Conservation (phyloP, 768 basidiomycete genomes). For the Pleurotus cornucopiae region DNA sequence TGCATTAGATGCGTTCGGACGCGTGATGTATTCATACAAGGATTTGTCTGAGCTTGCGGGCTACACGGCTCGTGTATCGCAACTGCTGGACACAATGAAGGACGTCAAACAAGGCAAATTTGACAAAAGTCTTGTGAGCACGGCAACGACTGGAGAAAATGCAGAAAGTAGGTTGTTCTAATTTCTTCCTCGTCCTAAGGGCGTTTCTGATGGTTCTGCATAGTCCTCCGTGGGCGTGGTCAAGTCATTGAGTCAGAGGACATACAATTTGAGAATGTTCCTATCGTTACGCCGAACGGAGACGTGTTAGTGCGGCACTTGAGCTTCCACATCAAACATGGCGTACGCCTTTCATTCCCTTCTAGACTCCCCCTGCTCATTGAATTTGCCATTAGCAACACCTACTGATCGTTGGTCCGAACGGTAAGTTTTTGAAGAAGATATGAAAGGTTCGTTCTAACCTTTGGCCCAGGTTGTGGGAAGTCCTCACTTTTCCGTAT, state of each 20-base stretch:
- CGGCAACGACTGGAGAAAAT: constrained; percentile 68
- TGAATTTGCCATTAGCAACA: constrained; percentile 58
- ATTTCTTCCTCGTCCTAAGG: neutral
- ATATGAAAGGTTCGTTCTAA: neutral
- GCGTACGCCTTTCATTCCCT: constrained; percentile 42
- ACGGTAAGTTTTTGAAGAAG: constrained; percentile 48
- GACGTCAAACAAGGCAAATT: constrained; percentile 83
- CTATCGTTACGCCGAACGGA: constrained; percentile 94
- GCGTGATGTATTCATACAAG: constrained; percentile 97
- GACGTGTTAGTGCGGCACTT: constrained; percentile 83
- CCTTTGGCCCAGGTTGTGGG: constrained; percentile 55
- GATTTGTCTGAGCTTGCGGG: constrained; percentile 94
- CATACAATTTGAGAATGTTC: constrained; percentile 89
- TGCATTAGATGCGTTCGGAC: constrained; percentile 79
- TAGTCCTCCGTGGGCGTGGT: constrained; percentile 79
- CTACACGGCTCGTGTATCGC: constrained; percentile 88
- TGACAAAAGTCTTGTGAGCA: constrained; percentile 82
- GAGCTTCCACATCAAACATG: constrained; percentile 86
- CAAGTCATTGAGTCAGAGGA: constrained; percentile 80
- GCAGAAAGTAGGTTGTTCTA: constrained; percentile 53
- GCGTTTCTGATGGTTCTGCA: neutral
- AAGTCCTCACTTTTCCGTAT: constrained; percentile 96
- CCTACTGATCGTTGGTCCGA: constrained; percentile 90
- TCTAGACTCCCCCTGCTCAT: constrained; percentile 9
- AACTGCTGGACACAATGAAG: constrained; percentile 85